Conservation (phyloP, 768 basidiomycete genomes). For the Fibroporia radiculosa region DNA sequence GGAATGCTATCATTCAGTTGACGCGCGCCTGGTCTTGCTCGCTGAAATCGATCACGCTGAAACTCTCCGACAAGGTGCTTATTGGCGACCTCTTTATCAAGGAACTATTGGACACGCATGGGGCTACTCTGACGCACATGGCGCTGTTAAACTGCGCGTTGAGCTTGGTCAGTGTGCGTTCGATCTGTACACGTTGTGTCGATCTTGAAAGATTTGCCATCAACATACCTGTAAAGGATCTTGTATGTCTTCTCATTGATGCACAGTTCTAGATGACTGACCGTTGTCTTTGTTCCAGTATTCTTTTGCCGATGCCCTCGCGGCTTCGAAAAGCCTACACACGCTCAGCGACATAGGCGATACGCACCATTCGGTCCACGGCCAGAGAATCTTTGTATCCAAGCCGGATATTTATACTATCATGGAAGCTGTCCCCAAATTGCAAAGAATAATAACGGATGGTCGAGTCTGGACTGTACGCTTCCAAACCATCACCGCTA, state of each 20-base stretch:
- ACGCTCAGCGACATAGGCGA: conserved; percentile 38
- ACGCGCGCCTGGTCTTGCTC: conserved; percentile 28
- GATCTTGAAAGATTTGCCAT: conserved; percentile 44
- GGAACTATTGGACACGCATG: conserved; percentile 36
- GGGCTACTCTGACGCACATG: conserved; percentile 33
- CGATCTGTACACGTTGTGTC: conserved; percentile 35
- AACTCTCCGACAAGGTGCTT: conserved; percentile 35
- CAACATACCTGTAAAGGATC: conserved; percentile 41
- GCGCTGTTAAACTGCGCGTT: conserved; percentile 41
- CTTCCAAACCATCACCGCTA: conserved; percentile 1
- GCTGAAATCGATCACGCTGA: conserved; percentile 30
- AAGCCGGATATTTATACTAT: conserved; percentile 32
- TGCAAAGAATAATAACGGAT: conserved; percentile 42
- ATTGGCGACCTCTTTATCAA: conserved; percentile 33
- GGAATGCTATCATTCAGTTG: conserved; percentile 23
- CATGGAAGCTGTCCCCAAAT: conserved; percentile 30
- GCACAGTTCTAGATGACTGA: neutral
- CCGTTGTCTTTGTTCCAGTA: conserved; percentile 8
- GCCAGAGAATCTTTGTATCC: conserved; percentile 31
- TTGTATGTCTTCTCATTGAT: conserved; percentile 5
- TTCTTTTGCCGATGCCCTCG: conserved; percentile 30
- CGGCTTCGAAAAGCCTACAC: conserved; percentile 29
- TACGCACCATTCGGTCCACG: conserved; percentile 31
- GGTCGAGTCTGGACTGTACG: conserved; percentile 50
- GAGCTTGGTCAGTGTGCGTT: conserved; percentile 28